These are phyloP conservation scores for Excoecaria agallocha DNA, from an alignment of 345 rosid genomes.

Conservation along the genomic window DNA sequence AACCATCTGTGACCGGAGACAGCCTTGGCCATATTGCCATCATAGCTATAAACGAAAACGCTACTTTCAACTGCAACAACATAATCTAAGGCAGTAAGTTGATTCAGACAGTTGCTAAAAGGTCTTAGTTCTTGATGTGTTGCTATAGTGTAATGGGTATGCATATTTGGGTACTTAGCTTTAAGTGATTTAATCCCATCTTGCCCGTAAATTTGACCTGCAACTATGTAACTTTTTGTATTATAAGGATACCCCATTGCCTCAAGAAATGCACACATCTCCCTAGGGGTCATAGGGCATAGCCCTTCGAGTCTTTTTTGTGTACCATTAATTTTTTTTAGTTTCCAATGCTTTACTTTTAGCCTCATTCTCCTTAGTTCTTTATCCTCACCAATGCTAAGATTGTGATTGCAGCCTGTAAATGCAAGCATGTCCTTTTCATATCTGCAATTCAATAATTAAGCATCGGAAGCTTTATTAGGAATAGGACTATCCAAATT, in stretches of 20 bases:
- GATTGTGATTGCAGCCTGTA: slow-evolving; percentile 70
- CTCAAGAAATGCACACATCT: slow-evolving; percentile 61
- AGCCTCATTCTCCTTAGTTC: slow-evolving; percentile 49
- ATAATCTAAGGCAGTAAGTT: slow-evolving; percentile 72
- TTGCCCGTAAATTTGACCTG: slow-evolving; percentile 62
- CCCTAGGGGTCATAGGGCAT: slow-evolving; percentile 78
- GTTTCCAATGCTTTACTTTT: slow-evolving; percentile 54
- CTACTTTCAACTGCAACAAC: slow-evolving; percentile 60
- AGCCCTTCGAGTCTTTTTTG: slow-evolving; percentile 42
- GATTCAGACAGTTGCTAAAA: slow-evolving; percentile 42
- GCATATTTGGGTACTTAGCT: slow-evolving; percentile 50
- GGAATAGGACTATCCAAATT: too few relatives aligned
- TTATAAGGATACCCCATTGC: slow-evolving; percentile 59
- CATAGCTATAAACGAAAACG: slow-evolving; percentile 58
- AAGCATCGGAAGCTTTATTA: too few relatives aligned
- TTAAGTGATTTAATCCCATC: slow-evolving; percentile 44
- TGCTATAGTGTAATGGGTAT: slow-evolving; percentile 50
- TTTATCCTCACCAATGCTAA: slow-evolving; percentile 39
- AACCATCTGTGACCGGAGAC: slow-evolving; percentile 64
- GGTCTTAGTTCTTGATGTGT: slow-evolving; percentile 51
- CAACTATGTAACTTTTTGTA: slow-evolving; percentile 65
- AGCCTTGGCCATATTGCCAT: slow-evolving; percentile 86
- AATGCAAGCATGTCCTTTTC: slow-evolving; percentile 86
- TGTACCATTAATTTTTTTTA: slow-evolving; percentile 48
- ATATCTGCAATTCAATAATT: slow-evolving; percentile 38